These are phyloP conservation scores for Scleroderma bovista DNA, from an alignment of 768 basidiomycete species.

Conservation along the genomic window DNA sequence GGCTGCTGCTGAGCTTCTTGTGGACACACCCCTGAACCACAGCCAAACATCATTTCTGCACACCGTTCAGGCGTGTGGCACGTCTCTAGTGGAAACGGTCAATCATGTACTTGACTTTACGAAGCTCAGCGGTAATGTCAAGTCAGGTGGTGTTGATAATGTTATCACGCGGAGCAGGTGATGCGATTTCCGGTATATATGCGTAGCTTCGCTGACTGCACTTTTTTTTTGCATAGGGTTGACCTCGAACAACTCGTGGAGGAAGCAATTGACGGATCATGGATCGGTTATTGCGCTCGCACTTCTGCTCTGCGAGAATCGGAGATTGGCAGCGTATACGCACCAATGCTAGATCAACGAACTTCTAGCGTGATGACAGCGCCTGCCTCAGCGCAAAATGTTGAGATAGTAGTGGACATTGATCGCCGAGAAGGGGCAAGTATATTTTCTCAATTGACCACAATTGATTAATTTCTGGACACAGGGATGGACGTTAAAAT, in stretches of 20 bases:
- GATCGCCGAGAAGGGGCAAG: slow-evolving; percentile 61
- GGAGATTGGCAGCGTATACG: slow-evolving; percentile 91
- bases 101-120: slow-evolving; percentile 97
- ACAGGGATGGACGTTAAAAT: slow-evolving; percentile 82
- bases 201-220: background rate
- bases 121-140: slow-evolving; percentile 83
- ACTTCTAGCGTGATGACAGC: slow-evolving; percentile 36
- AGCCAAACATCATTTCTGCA: slow-evolving; percentile 84
- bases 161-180: slow-evolving; percentile 65
- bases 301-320: slow-evolving; percentile 62
- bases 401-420: slow-evolving; percentile 88
- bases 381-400: slow-evolving; percentile 37
- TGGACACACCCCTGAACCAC: slow-evolving; percentile 76
- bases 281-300: slow-evolving; percentile 87
- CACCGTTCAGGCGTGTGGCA: slow-evolving; percentile 92
- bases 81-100: slow-evolving; percentile 93
- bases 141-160: slow-evolving; percentile 72
- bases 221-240: slow-evolving; percentile 41
- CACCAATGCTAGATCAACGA: slow-evolving; percentile 54
- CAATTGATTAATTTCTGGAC: background rate
- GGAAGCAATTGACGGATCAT: slow-evolving; percentile 89
- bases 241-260: slow-evolving; percentile 80
- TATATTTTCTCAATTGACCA: background rate
- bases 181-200: slow-evolving; percentile 18
- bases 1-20: slow-evolving; percentile 86